Base-by-base conservation (phyloP, 164 flowering plant genomes). In the Houttuynia cordata region DNA sequence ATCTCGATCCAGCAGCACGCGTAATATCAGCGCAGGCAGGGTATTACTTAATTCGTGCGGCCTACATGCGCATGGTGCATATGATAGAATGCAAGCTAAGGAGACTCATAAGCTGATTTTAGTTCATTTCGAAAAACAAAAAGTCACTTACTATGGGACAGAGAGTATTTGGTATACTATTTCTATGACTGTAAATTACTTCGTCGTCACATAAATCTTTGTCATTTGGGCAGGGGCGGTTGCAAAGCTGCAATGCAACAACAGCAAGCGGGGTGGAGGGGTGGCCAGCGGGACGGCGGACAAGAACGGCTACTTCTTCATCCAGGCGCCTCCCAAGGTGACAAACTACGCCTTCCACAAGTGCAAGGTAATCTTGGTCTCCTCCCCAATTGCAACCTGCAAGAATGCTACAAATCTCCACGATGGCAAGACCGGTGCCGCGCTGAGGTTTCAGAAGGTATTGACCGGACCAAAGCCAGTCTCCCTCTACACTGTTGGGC, bases 231-330 rank as follows among this genome's bases (percentile, higher is more conserved):
- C 76, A 90, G 97, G 81, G 12, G 95, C 93, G 0, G 60, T 50
- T 13, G 89, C 84, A 45, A 77, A 59, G 62, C 66, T 90, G n/a
- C 24, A 49, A 51, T 87, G 97, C 81, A 75, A 73, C 64, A 81
- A 70, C 77, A 71, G 71, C n/a, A 86, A 68, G 75, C 37, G 60
- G 53, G 58, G n/a, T n/a, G n/a, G 69, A 0, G 30, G 53, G 15
- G 68, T 12, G 8, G 51, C 20, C 19, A 21, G 68, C 10, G 75
- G 69, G 8, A 71, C 21, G 10, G 79, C 96, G 3, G 90, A 91
- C 81, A 79, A 80, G 72, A 84, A 86, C 19, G 96, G 94, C 5
- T 86, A 80, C 72, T 87, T 84, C 80, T 74, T 66, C 67, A 23
- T 83, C 45, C 15, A 61, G 20, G 78, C 78, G 23, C 79, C 76